Evolutionary conservation across 495 filamentous ascomycete genomes (phyloP).

Genomic region (Acidomyces sp.): DNA sequence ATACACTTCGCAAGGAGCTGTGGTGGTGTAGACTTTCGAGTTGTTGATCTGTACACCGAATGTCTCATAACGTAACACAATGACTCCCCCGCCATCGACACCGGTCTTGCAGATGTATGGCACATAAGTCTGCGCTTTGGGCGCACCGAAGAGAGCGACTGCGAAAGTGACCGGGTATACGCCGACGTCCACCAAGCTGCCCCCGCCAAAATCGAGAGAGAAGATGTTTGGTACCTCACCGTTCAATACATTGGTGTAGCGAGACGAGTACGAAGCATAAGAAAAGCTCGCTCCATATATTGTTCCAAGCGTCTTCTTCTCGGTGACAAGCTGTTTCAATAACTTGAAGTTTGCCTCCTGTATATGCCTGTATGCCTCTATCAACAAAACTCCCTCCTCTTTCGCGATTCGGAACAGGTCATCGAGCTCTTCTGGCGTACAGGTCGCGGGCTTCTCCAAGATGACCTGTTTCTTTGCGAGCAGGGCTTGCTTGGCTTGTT

Average conservation of each 20-base stretch:
- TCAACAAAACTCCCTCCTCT: conserved; percentile 20
- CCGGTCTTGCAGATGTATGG: conserved; percentile 25
- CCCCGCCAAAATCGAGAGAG: conserved; percentile 19
- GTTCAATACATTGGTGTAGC: conserved; percentile 26
- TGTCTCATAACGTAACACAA: conserved; percentile 24
- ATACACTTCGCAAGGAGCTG: conserved; percentile 25
- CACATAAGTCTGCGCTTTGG: conserved; percentile 21
- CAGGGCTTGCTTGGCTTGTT: conserved; percentile 33
- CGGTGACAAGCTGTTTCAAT: conserved; percentile 12
- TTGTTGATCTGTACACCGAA: conserved; percentile 25
- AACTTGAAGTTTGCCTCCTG: conserved; percentile 25
- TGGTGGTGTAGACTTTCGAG: conserved; percentile 23
- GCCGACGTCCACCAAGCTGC: conserved; percentile 23
- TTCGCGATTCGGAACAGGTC: conserved; percentile 28
- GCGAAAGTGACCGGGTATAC: conserved; percentile 24
- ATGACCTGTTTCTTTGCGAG: conserved; percentile 37
- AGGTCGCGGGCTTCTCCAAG: conserved; percentile 36
- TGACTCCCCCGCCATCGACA: conserved; percentile 25
- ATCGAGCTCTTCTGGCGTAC: conserved; percentile 31
- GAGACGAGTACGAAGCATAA: conserved; percentile 25
- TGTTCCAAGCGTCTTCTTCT: conserved; percentile 17
- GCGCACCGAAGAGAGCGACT: conserved; percentile 20
- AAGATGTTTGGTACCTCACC: conserved; percentile 24
- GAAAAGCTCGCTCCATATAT: conserved; percentile 26
- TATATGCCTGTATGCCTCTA: conserved; percentile 30